These are phyloP conservation scores for Bromus sterilis DNA, from an alignment of 176 grass and related monocot species.

Conservation along the genomic window DNA sequence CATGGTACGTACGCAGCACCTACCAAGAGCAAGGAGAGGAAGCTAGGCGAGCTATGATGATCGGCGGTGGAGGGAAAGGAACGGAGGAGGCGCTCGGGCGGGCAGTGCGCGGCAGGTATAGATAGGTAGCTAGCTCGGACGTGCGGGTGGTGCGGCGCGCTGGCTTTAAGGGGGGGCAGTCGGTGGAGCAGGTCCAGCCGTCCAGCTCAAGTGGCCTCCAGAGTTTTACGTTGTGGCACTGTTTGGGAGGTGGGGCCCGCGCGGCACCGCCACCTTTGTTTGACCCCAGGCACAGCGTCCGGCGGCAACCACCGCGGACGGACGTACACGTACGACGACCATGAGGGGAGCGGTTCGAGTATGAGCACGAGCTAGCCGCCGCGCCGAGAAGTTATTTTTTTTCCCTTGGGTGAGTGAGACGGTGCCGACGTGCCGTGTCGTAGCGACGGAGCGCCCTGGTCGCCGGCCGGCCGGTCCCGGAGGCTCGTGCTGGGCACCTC, in stretches of 20 bases:
- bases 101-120: too few relatives aligned
- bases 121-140: background rate
- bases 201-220: background rate
- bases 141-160: background rate
- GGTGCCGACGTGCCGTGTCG: background rate
- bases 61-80: background rate
- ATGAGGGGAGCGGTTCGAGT: too few relatives aligned
- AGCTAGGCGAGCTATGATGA: background rate
- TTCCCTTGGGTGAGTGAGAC: background rate
- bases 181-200: slow-evolving; percentile 14
- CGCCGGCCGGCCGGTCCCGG: too few relatives aligned
- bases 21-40: too few relatives aligned
- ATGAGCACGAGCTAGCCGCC: background rate
- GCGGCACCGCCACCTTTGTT: slow-evolving; percentile 18
- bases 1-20: background rate
- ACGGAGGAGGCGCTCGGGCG: background rate
- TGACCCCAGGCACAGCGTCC: slow-evolving; percentile 14
- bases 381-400: background rate
- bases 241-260: background rate
- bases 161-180: background rate
- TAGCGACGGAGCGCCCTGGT: background rate
- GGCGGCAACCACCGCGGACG: background rate
- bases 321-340: background rate
- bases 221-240: background rate
- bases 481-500: background rate